Evolutionary conservation across 768 basidiomycete species (phyloP), one percentile per base, ranked within the genome.

Genomic region (Postia placenta): DNA sequence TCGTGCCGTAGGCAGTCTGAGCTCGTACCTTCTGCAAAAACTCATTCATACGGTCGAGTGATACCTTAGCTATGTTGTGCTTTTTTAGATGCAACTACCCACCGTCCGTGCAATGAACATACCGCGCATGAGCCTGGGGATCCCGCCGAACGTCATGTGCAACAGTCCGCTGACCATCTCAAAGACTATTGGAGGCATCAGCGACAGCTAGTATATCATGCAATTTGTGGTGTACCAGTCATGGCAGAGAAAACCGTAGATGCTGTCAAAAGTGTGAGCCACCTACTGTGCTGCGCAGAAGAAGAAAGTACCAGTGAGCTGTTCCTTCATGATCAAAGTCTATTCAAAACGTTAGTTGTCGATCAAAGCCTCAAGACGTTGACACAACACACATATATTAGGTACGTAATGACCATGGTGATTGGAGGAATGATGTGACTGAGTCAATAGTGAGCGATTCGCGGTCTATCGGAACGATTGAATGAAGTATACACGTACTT

Each of bases 341-440:
- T 66, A 17, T 14, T 17, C 14, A 26, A 7, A 20, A 46, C 19
- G 7, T 41, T 19, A 27, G 19, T 4, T 5, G 27, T 12, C 12
- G 12, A 11, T 43, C 5, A n/a, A 36, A 47, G 22, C 35, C 20
- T 15, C 33, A 36, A 25, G 28, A n/a, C 3, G 7, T 42, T 7
- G 3, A 20, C 23, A 75, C 67, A 20, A 80, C 53, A 42, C 87
- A 82, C 73, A 53, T 82, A 87, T 4, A 77, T 73, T 2, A 75
- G 68, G 59, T 77, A 87, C 1, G 83, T 81, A 7, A 75, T 73
- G 26, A 83, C 57, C 85, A 88, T 88, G n/a, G 78, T 81, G 0
- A 75, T 41, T 11, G 86, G 59, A 0, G 87, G 85, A 40, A 87
- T 74, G 25, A 79, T 48, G 54, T 71, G 17, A 12, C 42, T 43